phyloP scores from a whole-genome alignment of 2,329 filamentous ascomycete genomes.

The Aspergillus floridensis region DNA sequence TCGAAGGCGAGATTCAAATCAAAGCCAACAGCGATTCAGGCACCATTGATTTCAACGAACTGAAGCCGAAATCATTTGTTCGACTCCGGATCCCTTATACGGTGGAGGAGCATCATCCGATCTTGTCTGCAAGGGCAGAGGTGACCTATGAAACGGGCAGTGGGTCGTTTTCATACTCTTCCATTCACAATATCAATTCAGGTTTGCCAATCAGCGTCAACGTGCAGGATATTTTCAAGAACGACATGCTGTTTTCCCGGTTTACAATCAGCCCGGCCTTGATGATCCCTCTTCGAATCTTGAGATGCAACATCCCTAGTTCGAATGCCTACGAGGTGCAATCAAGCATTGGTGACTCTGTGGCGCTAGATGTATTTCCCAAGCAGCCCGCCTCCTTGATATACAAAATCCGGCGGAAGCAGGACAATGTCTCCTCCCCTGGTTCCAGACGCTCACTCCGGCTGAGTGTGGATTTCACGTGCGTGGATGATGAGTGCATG shows the following conservation, averaged over 20 bases:
- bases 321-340: slow-evolving; percentile 63
- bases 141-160: slow-evolving; percentile 67
- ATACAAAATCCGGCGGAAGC: slow-evolving; percentile 64
- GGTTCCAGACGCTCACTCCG: slow-evolving; percentile 41
- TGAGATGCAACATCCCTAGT: slow-evolving; percentile 66
- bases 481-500: slow-evolving; percentile 70
- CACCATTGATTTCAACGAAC: slow-evolving; percentile 43
- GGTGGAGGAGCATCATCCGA: slow-evolving; percentile 70
- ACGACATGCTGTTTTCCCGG: slow-evolving; percentile 74
- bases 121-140: slow-evolving; percentile 73
- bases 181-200: slow-evolving; percentile 64
- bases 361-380: slow-evolving; percentile 65
- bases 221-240: slow-evolving; percentile 93
- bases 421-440: slow-evolving; percentile 16
- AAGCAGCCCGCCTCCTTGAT: slow-evolving; percentile 77
- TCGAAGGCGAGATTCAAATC: slow-evolving; percentile 44
- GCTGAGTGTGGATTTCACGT: slow-evolving; percentile 71
- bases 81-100: slow-evolving; percentile 72
- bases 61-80: slow-evolving; percentile 31
- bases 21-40: slow-evolving; percentile 46
- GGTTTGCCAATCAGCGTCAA: slow-evolving; percentile 87
- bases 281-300: slow-evolving; percentile 69
- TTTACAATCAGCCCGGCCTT: slow-evolving; percentile 87
- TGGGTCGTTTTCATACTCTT: slow-evolving; percentile 64
- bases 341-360: slow-evolving; percentile 46